Evolutionary conservation across 2,329 filamentous ascomycete genomes (phyloP).

Genomic region (Microcyclospora pomicola): DNA sequence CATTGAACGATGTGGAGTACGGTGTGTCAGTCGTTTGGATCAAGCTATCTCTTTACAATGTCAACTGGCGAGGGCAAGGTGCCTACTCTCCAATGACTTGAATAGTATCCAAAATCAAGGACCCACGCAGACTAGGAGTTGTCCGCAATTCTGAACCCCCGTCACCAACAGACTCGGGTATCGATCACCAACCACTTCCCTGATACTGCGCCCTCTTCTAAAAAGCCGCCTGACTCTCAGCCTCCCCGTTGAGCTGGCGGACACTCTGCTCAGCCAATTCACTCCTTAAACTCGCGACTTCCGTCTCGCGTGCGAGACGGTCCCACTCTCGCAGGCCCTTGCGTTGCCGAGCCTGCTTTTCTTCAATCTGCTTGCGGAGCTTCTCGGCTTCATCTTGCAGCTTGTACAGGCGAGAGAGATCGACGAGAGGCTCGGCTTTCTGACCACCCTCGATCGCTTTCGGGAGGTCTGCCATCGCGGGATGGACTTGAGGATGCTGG

Average conservation of each 20-base stretch:
- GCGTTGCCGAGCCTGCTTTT: conserved; percentile 32
- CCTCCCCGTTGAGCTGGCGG: conserved; percentile 16
- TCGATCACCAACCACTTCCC: too few relatives aligned
- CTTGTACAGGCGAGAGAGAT: conserved; percentile 30
- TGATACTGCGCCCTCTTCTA: conserved; percentile 3
- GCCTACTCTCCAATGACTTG: too few relatives aligned
- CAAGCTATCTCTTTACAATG: too few relatives aligned
- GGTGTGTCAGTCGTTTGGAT: too few relatives aligned
- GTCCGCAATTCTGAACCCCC: too few relatives aligned
- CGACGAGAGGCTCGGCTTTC: conserved; percentile 29
- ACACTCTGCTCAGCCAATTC: conserved; percentile 36
- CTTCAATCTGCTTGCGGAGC: conserved; percentile 32
- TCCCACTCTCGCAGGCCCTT: conserved; percentile 34
- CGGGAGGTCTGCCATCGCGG: conserved; percentile 30
- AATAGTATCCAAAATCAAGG: too few relatives aligned
- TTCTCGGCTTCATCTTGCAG: conserved; percentile 35
- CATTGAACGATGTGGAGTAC: too few relatives aligned
- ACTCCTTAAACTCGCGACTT: conserved; percentile 30
- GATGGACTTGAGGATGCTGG: conserved; percentile 10
- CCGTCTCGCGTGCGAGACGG: conserved; percentile 28
- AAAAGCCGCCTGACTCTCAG: conserved; percentile 14
- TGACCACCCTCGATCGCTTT: conserved; percentile 31
- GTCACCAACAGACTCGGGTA: too few relatives aligned
- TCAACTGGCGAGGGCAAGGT: too few relatives aligned
- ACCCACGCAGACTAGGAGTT: too few relatives aligned